Evolutionary conservation across 2,329 filamentous ascomycete species (phyloP).

Genomic region (Myriosclerotinia scirpicola): DNA sequence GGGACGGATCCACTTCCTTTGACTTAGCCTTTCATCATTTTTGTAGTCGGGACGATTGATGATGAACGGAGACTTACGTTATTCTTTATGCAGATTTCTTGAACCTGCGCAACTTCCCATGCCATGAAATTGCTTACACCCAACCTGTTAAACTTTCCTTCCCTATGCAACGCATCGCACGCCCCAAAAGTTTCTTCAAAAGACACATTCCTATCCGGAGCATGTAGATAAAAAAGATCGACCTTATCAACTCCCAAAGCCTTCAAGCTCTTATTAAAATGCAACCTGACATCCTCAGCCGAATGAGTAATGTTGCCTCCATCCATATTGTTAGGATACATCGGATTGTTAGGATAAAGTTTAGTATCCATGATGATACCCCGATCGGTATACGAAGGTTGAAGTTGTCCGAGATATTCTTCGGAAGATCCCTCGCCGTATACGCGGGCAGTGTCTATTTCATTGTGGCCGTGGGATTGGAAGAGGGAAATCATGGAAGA

Average conservation of each 20-base stretch:
- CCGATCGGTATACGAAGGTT: slow-evolving; percentile 57
- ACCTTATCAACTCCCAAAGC: slow-evolving; percentile 53
- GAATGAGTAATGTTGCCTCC: slow-evolving; percentile 44
- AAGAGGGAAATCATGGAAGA: slow-evolving; percentile 63
- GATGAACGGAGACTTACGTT: slow-evolving; percentile 21
- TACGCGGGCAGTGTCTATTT: slow-evolving; percentile 66
- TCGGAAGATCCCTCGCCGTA: slow-evolving; percentile 67
- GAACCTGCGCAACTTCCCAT: slow-evolving; percentile 37
- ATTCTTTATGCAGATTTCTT: slow-evolving; percentile 40
- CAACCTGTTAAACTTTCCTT: slow-evolving; percentile 45
- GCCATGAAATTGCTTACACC: slow-evolving; percentile 63
- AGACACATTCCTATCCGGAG: slow-evolving; percentile 36
- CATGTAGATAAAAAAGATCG: slow-evolving; percentile 38
- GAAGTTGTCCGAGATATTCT: slow-evolving; percentile 56
- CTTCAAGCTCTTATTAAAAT: slow-evolving; percentile 51
- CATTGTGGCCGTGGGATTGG: slow-evolving; percentile 64
- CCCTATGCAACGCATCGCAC: slow-evolving; percentile 41
- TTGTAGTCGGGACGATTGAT: too few species aligned
- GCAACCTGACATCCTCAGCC: slow-evolving; percentile 50
- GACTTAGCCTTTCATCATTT: background rate
- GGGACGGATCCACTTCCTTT: slow-evolving; percentile 37
- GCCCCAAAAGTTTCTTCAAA: slow-evolving; percentile 38
- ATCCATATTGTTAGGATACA: slow-evolving; percentile 27
- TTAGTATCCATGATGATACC: slow-evolving; percentile 65
- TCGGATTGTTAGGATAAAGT: slow-evolving; percentile 28